Percentiles rank a stretch among this genome's conserved stretches.
These are phyloP conservation scores for Coniella lustricola DNA, from an alignment of 2,329 filamentous ascomycete species.

Conservation along the genomic window DNA sequence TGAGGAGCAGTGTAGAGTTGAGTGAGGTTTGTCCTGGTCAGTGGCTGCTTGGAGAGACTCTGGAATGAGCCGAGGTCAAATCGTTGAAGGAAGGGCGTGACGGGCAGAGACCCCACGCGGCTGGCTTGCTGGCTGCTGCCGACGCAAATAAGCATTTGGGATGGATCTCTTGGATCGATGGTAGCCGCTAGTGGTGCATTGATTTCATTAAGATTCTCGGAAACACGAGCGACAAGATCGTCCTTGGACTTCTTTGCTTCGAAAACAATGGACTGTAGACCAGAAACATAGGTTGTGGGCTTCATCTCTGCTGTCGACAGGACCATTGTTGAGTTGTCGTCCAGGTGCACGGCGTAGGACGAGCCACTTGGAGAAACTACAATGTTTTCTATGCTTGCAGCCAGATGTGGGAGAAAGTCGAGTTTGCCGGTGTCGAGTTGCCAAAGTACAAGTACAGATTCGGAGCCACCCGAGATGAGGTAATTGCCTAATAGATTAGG, in stretches of 20 bases:
- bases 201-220: constrained; percentile 36
- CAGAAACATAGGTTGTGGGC: constrained; percentile 75
- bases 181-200: constrained; percentile 49
- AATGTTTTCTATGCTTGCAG: constrained; percentile 76
- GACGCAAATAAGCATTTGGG: constrained; percentile 62
- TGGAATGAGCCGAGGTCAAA: constrained; percentile 76
- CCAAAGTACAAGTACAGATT: constrained; percentile 87
- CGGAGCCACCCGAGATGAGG: constrained; percentile 83
- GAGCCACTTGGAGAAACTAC: constrained; percentile 73
- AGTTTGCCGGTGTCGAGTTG: constrained; percentile 80
- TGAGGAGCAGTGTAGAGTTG: constrained; percentile 69
- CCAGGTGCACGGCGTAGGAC: constrained; percentile 76
- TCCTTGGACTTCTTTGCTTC: constrained; percentile 44
- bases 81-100: constrained; percentile 64
- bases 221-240: constrained; percentile 45
- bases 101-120: constrained; percentile 42
- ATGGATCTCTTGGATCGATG: constrained; percentile 55
- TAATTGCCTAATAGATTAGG: constrained; percentile 63
- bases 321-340: constrained; percentile 88
- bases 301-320: constrained; percentile 84
- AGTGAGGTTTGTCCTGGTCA: constrained; percentile 82
- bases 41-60: constrained; percentile 77
- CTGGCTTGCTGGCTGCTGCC: constrained; percentile 53
- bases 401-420: constrained; percentile 84
- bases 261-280: constrained; percentile 63